Conservation (phyloP, 2,329 filamentous ascomycete species). For the Paraconiothyrium sp. region DNA sequence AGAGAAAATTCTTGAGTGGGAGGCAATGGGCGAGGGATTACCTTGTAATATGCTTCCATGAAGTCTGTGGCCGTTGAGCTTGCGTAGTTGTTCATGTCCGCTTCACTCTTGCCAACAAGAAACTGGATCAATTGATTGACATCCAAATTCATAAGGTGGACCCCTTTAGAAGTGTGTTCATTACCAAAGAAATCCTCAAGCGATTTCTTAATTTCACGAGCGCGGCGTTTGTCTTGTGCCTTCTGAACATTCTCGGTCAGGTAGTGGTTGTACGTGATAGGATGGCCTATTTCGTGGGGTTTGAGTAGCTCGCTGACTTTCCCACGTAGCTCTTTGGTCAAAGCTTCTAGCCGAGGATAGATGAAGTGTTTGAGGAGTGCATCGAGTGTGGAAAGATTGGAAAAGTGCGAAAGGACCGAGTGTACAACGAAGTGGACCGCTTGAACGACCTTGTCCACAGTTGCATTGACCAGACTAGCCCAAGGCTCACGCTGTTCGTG, state of each 20-base stretch:
- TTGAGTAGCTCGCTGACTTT: constrained; percentile 28
- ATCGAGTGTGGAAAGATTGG: constrained; percentile 14
- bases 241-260: constrained; percentile 49
- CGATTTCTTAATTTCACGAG: constrained; percentile 23
- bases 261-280: constrained; percentile 52
- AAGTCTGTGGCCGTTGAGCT: constrained; percentile 40
- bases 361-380: constrained; percentile 18
- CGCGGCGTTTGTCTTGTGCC: constrained; percentile 26
- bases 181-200: constrained; percentile 22
- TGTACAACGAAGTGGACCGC: constrained; percentile 14
- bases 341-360: constrained; percentile 9
- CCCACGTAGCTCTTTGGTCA: constrained; percentile 15
- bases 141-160: constrained; percentile 15
- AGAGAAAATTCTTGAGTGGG: neutral
- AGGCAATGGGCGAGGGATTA: constrained; percentile 11
- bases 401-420: constrained; percentile 17
- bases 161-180: constrained; percentile 12
- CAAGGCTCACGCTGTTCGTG: constrained; percentile 31
- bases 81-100: constrained; percentile 42
- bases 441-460: constrained; percentile 15
- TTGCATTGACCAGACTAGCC: constrained; percentile 16
- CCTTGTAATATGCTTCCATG: constrained; percentile 45
- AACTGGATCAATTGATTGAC: constrained; percentile 23
- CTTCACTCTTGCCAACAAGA: constrained; percentile 27
- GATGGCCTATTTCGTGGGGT: constrained; percentile 29